Conservation (phyloP, 140 eudicot genomes). For the Anethum foeniculum region DNA sequence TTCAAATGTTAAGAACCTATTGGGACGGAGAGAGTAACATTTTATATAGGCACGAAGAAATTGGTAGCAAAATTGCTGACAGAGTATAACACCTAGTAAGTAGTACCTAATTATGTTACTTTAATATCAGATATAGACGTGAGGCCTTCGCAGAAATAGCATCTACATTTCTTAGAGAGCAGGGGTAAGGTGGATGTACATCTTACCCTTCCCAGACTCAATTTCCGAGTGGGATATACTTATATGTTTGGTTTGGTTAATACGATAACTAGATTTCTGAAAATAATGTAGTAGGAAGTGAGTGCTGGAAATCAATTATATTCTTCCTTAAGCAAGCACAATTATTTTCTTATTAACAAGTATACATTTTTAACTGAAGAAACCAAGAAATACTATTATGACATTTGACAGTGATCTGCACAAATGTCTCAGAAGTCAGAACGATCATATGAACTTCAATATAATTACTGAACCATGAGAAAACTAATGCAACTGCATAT, state of each 20-base stretch:
- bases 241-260: neutral
- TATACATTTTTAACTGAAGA: neutral
- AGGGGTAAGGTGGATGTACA: neutral
- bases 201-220: no score
- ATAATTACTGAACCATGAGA: neutral
- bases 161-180: neutral
- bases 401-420: neutral
- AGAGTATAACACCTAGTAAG: no score
- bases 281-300: neutral
- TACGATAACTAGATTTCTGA: neutral
- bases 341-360: neutral
- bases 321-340: neutral
- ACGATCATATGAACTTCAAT: neutral
- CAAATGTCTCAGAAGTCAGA: neutral
- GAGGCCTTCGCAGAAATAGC: neutral
- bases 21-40: no score
- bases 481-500: slow-evolving; percentile 8
- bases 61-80: no score
- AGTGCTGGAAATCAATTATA: neutral
- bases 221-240: neutral
- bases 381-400: slow-evolving; percentile 2
- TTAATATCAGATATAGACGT: neutral
- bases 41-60: no score
- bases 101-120: neutral
- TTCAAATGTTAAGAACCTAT: no score